phyloP scores from a whole-genome alignment of 768 basidiomycete genomes.

The Lanmaoa rubissima region DNA sequence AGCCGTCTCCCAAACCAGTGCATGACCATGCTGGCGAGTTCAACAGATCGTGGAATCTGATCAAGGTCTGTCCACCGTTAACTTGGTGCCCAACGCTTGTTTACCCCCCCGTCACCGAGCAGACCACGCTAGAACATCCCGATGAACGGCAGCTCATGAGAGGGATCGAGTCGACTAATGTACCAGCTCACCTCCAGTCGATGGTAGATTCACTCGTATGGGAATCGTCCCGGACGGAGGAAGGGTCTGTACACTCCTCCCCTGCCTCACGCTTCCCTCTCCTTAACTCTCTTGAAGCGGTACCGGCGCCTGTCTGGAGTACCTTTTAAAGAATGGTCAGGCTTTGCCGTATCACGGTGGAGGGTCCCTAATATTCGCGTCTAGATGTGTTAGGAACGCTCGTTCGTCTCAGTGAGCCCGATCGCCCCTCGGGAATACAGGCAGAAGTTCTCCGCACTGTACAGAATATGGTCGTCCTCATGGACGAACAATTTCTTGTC shows the following conservation, averaged over 20 bases:
- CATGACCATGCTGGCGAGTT: conserved; percentile 75
- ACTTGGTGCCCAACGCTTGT: not conserved
- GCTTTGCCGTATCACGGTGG: not conserved
- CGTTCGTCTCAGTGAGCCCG: conserved; percentile 80
- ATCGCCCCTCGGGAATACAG: conserved; percentile 87
- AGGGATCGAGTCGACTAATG: conserved; percentile 80
- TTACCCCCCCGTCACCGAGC: conserved; percentile 12
- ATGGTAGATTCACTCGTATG: conserved; percentile 86
- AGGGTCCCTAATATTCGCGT: not conserved
- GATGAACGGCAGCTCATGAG: conserved; percentile 84
- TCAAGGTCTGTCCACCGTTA: conserved; percentile 52
- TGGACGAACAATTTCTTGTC: conserved; percentile 92
- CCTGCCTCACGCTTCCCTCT: not conserved
- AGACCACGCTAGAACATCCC: conserved; percentile 84
- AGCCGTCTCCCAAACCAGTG: conserved; percentile 44
- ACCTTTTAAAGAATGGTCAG: conserved; percentile 83
- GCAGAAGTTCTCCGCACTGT: conserved; percentile 84
- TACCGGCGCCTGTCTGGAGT: conserved; percentile 89
- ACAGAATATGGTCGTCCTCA: conserved; percentile 85
- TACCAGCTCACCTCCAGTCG: conserved; percentile 69
- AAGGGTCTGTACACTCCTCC: conserved; percentile 60
- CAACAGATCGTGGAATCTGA: conserved; percentile 67
- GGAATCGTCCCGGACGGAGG: conserved; percentile 82
- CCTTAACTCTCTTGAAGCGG: conserved; percentile 45
- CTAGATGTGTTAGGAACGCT: conserved; percentile 81